These are phyloP conservation scores for Lentinula sp. DNA, from an alignment of 768 basidiomycete genomes.

Conservation along the genomic window DNA sequence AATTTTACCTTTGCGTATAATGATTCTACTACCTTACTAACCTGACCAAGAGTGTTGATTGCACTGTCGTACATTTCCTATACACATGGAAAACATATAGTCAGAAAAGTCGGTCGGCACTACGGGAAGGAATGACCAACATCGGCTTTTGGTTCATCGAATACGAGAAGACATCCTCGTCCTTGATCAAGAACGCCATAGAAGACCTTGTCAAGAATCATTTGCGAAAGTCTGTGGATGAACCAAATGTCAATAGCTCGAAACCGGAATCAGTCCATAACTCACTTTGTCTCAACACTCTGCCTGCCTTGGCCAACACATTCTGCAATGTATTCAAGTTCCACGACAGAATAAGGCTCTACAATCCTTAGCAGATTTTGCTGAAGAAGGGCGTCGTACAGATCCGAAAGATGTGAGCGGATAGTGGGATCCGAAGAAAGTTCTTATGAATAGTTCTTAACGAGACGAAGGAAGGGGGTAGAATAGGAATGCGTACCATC, in stretches of 20 bases:
- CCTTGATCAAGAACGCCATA: slow-evolving; percentile 97
- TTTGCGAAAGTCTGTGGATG: slow-evolving; percentile 75
- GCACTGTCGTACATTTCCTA: slow-evolving; percentile 87
- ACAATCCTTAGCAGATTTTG: slow-evolving; percentile 94
- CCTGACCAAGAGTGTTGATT: slow-evolving; percentile 84
- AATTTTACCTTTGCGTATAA: slow-evolving; percentile 71
- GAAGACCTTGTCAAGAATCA: slow-evolving; percentile 95
- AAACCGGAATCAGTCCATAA: slow-evolving; percentile 7
- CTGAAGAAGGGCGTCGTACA: slow-evolving; percentile 95
- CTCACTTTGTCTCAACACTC: slow-evolving; percentile 88
- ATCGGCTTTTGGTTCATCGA: slow-evolving; percentile 80
- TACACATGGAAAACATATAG: not conserved
- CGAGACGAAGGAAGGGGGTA: not conserved
- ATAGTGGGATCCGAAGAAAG: slow-evolving; percentile 94
- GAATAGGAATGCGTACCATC: slow-evolving; percentile 42
- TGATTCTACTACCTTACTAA: slow-evolving; percentile 91
- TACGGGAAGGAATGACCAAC: slow-evolving; percentile 38
- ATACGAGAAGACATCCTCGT: slow-evolving; percentile 86
- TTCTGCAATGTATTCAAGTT: slow-evolving; percentile 87
- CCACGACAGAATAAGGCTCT: slow-evolving; percentile 91
- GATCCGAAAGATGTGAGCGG: slow-evolving; percentile 85
- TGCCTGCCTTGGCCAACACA: slow-evolving; percentile 81
- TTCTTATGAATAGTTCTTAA: slow-evolving; percentile 41
- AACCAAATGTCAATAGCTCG: not conserved
- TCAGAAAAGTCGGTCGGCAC: not conserved